Evolutionary conservation across 2,329 filamentous ascomycete species (phyloP), one percentile per base, ranked within the genome.

Genomic region (Ophiocordyceps camponoti-leonardi): DNA sequence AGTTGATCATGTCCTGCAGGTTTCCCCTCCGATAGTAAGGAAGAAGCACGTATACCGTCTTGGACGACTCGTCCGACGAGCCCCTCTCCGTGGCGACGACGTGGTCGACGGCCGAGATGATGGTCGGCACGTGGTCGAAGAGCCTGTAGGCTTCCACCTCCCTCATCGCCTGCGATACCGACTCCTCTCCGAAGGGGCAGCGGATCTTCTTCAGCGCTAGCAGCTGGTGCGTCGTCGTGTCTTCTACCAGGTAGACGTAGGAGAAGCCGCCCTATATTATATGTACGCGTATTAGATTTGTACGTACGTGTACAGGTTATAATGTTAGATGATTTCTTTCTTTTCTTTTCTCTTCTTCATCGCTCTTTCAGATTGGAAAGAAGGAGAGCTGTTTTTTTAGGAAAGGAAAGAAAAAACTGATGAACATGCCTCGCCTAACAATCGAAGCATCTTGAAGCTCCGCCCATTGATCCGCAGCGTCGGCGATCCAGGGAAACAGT

Each of bases 241-340:
- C 88, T 71, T 96, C 85, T 49, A 98, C 92, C 48, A 98, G 84
- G 67, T 98, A 98, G 55, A 98, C 92, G 65, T 96, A 98, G 52
- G 87, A 94, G 71, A 98, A 98, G 58, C 92, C 92, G 60, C 92
- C 92, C n/a, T n/a, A n/a, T n/a, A n/a, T n/a, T n/a, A n/a, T n/a
- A n/a, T n/a, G n/a, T n/a, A n/a, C n/a, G n/a, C n/a, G n/a, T n/a
- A n/a, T n/a, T n/a, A n/a, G n/a, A n/a, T n/a, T n/a, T n/a, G n/a
- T n/a, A n/a, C n/a, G n/a, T n/a, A n/a, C n/a, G n/a, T n/a, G n/a
- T n/a, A n/a, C n/a, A n/a, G n/a, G n/a, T n/a, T n/a, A n/a, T n/a
- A n/a, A n/a, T n/a, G n/a, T n/a, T n/a, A n/a, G n/a, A n/a, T n/a
- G n/a, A n/a, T n/a, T n/a, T n/a, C n/a, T n/a, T n/a, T n/a, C n/a